Conservation (phyloP, 345 rosid genomes). For the Hypericum perforatum region DNA sequence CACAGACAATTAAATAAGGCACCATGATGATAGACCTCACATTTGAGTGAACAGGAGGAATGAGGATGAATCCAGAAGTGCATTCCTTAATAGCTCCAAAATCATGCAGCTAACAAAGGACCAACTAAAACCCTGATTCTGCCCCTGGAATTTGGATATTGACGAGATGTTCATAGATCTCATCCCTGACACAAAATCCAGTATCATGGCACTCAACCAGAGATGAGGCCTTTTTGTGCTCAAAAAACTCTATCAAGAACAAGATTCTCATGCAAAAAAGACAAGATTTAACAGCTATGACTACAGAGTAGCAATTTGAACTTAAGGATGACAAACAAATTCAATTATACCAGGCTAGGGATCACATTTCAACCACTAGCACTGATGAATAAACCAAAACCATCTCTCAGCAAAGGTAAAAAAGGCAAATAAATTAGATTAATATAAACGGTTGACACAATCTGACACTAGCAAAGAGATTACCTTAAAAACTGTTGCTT, state of each 20-base stretch:
- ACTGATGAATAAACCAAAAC: too few relatives aligned
- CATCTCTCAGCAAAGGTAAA: too few relatives aligned
- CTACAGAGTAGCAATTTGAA: neutral
- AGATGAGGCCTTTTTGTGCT: too few relatives aligned
- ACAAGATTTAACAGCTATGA: too few relatives aligned
- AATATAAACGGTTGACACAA: too few relatives aligned
- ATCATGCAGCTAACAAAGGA: slow-evolving; percentile 49
- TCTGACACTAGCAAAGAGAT: neutral
- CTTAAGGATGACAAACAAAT: too few relatives aligned
- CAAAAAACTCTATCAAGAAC: too few relatives aligned
- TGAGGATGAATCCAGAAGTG: slow-evolving; percentile 44
- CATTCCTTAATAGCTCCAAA: slow-evolving; percentile 26
- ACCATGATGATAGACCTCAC: slow-evolving; percentile 41
- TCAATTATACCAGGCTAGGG: too few relatives aligned
- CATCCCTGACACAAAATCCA: slow-evolving; percentile 1
- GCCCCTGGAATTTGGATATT: slow-evolving; percentile 20
- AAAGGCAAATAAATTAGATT: too few relatives aligned
- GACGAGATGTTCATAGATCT: slow-evolving; percentile 8
- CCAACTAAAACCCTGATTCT: slow-evolving; percentile 33
- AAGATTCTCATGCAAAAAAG: neutral
- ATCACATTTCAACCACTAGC: too few relatives aligned
- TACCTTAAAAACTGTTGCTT: slow-evolving; percentile 65
- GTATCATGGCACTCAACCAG: slow-evolving; percentile 5
- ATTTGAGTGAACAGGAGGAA: slow-evolving; percentile 36
- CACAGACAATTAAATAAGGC: slow-evolving; percentile 24